Evolutionary conservation across 306 rosid species (phyloP).

Genomic region (Corylus avellana): DNA sequence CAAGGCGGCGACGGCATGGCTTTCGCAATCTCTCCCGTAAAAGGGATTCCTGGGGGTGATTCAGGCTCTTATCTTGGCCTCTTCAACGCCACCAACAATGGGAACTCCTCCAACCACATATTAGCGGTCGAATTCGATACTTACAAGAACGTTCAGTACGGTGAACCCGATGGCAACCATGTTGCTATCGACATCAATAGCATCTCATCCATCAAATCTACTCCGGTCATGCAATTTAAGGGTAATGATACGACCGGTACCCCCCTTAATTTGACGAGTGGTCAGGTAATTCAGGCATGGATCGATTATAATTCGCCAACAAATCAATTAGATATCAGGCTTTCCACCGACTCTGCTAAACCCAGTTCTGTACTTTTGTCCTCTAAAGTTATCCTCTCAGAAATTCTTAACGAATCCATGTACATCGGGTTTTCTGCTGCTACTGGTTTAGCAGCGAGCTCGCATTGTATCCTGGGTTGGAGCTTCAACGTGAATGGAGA

Average conservation of each 20-base stretch:
- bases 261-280: slow-evolving; percentile 19
- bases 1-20: slow-evolving; percentile 14
- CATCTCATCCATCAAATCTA: slow-evolving; percentile 28
- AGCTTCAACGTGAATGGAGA: slow-evolving; percentile 31
- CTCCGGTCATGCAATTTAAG: slow-evolving; percentile 5
- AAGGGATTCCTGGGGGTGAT: neutral
- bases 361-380: slow-evolving; percentile 27
- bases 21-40: slow-evolving; percentile 3
- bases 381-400: slow-evolving; percentile 22
- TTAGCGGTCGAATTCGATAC: slow-evolving; percentile 42
- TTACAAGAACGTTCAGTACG: slow-evolving; percentile 11
- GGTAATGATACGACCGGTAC: neutral
- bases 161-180: slow-evolving; percentile 33
- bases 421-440: slow-evolving; percentile 35
- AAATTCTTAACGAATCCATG: slow-evolving; percentile 29
- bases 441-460: slow-evolving; percentile 32
- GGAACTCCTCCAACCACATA: slow-evolving; percentile 31
- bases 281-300: slow-evolving; percentile 34
- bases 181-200: slow-evolving; percentile 35
- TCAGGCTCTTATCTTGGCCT: slow-evolving; percentile 35
- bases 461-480: slow-evolving; percentile 34
- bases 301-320: slow-evolving; percentile 18
- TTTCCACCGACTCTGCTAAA: slow-evolving; percentile 16
- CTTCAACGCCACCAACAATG: slow-evolving; percentile 26
- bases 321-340: slow-evolving; percentile 18